phyloP scores from a whole-genome alignment of 2,329 filamentous ascomycete genomes.

The Ophiostoma australiae region DNA sequence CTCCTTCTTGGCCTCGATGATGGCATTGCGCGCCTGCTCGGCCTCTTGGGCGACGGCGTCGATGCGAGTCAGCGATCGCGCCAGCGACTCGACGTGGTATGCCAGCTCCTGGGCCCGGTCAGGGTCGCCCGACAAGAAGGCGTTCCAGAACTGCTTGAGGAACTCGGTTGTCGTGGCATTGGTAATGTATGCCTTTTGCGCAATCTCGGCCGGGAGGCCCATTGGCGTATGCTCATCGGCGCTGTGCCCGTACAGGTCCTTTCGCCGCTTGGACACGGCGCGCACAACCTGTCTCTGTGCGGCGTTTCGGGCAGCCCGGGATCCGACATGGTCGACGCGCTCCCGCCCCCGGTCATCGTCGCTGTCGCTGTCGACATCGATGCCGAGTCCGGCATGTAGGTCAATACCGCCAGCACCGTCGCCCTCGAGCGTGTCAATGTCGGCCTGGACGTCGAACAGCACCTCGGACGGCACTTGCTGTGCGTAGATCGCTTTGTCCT shows the following conservation, averaged over 20 bases:
- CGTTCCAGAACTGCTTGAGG: constrained; percentile 92
- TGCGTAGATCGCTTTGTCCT: constrained; percentile 52
- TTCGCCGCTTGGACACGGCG: constrained; percentile 57
- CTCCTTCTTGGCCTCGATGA: constrained; percentile 61
- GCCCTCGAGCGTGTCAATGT: constrained; percentile 51
- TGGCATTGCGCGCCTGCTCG: constrained; percentile 64
- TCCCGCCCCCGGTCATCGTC: constrained; percentile 39
- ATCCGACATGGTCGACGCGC: constrained; percentile 54
- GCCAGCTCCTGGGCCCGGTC: constrained; percentile 75
- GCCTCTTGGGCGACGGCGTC: constrained; percentile 74
- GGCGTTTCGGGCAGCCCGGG: constrained; percentile 58
- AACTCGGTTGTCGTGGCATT: constrained; percentile 95
- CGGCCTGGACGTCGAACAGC: constrained; percentile 57
- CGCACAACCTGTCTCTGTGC: constrained; percentile 64
- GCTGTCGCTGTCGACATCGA: constrained; percentile 65
- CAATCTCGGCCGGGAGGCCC: constrained; percentile 52
- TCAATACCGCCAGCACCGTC: constrained; percentile 51
- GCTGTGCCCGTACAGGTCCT: constrained; percentile 51
- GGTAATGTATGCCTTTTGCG: constrained; percentile 60
- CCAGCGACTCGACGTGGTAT: constrained; percentile 76
- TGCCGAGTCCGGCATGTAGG: constrained; percentile 60
- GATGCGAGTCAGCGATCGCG: constrained; percentile 71
- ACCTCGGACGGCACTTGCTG: constrained; percentile 67
- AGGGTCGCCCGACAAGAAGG: constrained; percentile 82
- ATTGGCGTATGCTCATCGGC: constrained; percentile 48